Conservation (phyloP, 768 basidiomycete species). For the Trametes maxima region DNA sequence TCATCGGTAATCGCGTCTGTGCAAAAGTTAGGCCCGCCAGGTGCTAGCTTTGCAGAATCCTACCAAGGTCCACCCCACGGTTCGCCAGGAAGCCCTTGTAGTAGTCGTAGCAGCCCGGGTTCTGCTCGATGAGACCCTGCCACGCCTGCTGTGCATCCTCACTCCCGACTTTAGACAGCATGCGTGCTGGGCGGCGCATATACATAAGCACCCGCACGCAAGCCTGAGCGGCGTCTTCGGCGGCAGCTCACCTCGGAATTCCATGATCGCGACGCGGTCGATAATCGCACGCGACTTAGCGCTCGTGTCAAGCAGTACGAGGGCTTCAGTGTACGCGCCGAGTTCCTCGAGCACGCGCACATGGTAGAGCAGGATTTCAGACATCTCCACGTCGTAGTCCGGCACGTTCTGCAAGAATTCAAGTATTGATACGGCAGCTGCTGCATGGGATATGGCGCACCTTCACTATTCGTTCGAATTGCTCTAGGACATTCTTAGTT, state of each 20-base stretch:
- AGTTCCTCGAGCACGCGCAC: conserved; percentile 72
- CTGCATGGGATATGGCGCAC: conserved; percentile 41
- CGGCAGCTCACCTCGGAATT: conserved; percentile 57
- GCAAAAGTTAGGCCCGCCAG: background rate
- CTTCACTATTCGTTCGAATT: conserved; percentile 73
- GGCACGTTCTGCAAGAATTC: conserved; percentile 64
- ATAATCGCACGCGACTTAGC: conserved; percentile 68
- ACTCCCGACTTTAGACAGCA: conserved; percentile 66
- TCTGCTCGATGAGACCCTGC: conserved; percentile 79
- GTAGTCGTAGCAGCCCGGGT: conserved; percentile 81
- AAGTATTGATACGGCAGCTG: background rate
- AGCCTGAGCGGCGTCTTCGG: background rate
- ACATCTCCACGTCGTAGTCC: conserved; percentile 78
- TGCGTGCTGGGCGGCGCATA: conserved; percentile 55
- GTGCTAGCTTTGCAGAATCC: conserved; percentile 20
- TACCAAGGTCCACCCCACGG: conserved; percentile 69
- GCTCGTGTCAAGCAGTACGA: conserved; percentile 62
- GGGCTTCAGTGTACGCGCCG: conserved; percentile 61
- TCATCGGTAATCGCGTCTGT: conserved; percentile 50
- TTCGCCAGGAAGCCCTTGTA: conserved; percentile 73
- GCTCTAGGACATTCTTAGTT: conserved; percentile 71
- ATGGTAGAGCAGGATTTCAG: conserved; percentile 81
- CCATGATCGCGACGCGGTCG: conserved; percentile 69
- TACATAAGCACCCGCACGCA: conserved; percentile 12
- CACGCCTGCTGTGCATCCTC: conserved; percentile 82